A percentile compares a stretch with the other conserved stretches of the same genome.
phyloP scores from a whole-genome alignment of 2,329 filamentous ascomycete species.

The Colletotrichum siamense region DNA sequence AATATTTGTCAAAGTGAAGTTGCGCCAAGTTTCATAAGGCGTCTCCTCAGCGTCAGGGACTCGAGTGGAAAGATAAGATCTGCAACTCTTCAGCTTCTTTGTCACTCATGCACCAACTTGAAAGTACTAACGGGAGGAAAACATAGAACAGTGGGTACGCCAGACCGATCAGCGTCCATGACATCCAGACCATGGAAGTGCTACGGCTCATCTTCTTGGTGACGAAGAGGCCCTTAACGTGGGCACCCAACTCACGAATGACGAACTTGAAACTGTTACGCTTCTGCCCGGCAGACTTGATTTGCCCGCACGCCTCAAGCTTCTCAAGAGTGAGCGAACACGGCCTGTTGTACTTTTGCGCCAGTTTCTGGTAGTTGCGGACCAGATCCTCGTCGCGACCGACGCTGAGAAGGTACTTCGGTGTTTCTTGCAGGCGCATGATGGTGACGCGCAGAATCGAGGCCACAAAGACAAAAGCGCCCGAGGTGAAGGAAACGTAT shows the following conservation, averaged over 20 bases:
- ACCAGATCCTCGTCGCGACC: constrained; percentile 58
- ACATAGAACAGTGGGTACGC: constrained; percentile 80
- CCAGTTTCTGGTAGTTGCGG: constrained; percentile 41
- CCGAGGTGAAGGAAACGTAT: constrained; percentile 51
- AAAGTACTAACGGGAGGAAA: constrained; percentile 62
- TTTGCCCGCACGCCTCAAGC: constrained; percentile 49
- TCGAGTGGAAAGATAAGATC: constrained; percentile 7
- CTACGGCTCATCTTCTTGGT: constrained; percentile 65
- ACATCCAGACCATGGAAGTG: constrained; percentile 70
- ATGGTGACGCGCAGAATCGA: constrained; percentile 60
- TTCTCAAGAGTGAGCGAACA: constrained; percentile 45
- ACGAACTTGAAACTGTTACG: neutral
- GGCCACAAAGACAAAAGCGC: constrained; percentile 50
- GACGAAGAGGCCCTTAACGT: constrained; percentile 69
- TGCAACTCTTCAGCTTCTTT: neutral
- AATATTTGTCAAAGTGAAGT: constrained; percentile 74
- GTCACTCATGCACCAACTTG: neutral
- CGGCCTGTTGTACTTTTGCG: constrained; percentile 40
- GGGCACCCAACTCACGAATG: constrained; percentile 36
- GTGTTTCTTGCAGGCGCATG: constrained; percentile 62
- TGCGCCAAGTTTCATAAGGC: constrained; percentile 65
- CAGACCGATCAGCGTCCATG: constrained; percentile 73
- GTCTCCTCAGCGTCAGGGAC: constrained; percentile 3
- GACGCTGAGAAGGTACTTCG: constrained; percentile 61
- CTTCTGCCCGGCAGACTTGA: constrained; percentile 39